These are phyloP conservation scores for Brettanomyces custersianus DNA, from an alignment of 805 yeast genomes.

Conservation along the genomic window DNA sequence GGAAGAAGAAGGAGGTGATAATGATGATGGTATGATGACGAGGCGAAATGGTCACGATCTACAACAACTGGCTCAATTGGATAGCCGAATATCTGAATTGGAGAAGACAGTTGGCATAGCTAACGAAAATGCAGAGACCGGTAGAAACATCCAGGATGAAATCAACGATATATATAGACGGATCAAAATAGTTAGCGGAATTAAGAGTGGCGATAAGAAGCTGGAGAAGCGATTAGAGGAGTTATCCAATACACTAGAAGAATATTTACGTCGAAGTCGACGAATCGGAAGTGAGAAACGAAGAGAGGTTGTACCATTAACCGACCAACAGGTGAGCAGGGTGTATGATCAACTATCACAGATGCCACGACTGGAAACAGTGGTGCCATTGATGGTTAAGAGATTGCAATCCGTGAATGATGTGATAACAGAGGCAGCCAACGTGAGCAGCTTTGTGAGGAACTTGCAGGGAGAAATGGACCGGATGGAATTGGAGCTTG, in stretches of 20 bases:
- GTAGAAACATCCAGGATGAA: conserved; percentile 13
- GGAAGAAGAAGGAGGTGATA: background rate
- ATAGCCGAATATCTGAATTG: background rate
- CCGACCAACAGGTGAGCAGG: conserved; percentile 13
- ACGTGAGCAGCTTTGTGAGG: conserved; percentile 8
- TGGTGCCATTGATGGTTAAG: conserved; percentile 10
- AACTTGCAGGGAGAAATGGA: conserved; percentile 11
- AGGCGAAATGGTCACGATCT: background rate
- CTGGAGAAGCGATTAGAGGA: conserved; percentile 9
- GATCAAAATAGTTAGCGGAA: conserved; percentile 13
- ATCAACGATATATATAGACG: conserved; percentile 20
- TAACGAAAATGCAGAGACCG: background rate
- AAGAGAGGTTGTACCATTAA: conserved; percentile 5
- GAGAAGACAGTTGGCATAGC: conserved; percentile 3
- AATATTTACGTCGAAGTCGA: conserved; percentile 6
- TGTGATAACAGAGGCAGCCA: conserved; percentile 5
- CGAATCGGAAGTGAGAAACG: conserved; percentile 6
- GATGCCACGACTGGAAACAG: conserved; percentile 12
- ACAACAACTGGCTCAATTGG: background rate
- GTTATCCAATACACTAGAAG: conserved; percentile 7
- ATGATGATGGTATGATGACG: background rate
- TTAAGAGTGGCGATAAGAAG: conserved; percentile 9
- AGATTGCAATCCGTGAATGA: conserved; percentile 15
- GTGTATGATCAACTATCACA: conserved; percentile 13
- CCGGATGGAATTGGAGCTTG: conserved; percentile 11